Conservation (phyloP, 2,329 filamentous ascomycete genomes). For the Ascochyta viciae-villosae region DNA sequence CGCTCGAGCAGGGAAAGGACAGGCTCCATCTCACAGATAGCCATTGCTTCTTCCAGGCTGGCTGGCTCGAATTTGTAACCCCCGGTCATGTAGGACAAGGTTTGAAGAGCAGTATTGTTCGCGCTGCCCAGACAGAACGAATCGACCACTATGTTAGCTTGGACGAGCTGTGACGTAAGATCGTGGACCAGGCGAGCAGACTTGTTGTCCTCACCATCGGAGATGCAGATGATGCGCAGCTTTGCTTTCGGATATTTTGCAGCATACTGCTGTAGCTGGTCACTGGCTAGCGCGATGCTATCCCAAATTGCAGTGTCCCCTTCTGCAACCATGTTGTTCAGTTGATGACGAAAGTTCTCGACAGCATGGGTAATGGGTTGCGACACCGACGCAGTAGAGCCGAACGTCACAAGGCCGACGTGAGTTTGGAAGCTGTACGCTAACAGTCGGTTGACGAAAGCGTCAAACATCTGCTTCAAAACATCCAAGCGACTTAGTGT, state of each 20-base stretch:
- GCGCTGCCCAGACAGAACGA: slow-evolving; percentile 43
- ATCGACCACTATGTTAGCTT: slow-evolving; percentile 44
- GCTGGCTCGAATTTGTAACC: slow-evolving; percentile 49
- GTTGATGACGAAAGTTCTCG: slow-evolving; percentile 47
- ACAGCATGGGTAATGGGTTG: slow-evolving; percentile 43
- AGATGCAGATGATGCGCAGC: slow-evolving; percentile 49
- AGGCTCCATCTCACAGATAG: slow-evolving; percentile 49
- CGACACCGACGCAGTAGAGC: slow-evolving; percentile 31
- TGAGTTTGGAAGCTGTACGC: slow-evolving; percentile 49
- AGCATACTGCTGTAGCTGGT: slow-evolving; percentile 41
- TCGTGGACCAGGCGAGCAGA: slow-evolving; percentile 29
- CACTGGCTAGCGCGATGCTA: slow-evolving; percentile 41
- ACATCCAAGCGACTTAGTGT: slow-evolving; percentile 40
- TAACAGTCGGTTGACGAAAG: slow-evolving; percentile 47
- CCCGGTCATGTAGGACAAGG: slow-evolving; percentile 41
- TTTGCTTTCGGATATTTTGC: slow-evolving; percentile 42
- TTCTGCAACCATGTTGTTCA: slow-evolving; percentile 34
- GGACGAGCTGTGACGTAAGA: slow-evolving; percentile 31
- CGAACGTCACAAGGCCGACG: slow-evolving; percentile 47
- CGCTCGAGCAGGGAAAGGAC: slow-evolving; percentile 46
- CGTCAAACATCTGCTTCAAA: slow-evolving; percentile 49
- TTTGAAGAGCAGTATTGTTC: slow-evolving; percentile 35
- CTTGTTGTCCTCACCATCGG: slow-evolving; percentile 48
- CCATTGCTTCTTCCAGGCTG: slow-evolving; percentile 44
- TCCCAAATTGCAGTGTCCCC: slow-evolving; percentile 51